Evolutionary conservation across 176 grass and related monocot genomes (phyloP).

Genomic region (Juncus effusus): DNA sequence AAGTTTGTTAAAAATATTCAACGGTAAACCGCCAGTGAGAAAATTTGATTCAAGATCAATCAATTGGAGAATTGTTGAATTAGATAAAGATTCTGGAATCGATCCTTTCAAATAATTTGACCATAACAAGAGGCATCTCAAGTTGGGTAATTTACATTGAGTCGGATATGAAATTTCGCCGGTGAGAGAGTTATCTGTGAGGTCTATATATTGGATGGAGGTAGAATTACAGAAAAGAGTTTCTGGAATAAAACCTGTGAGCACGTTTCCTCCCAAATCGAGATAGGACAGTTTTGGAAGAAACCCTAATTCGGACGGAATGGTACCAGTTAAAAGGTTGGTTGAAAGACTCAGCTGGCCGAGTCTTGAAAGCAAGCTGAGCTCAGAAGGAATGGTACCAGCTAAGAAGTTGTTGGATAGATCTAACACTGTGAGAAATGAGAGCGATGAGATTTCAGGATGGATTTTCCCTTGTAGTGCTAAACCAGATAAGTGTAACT

Average conservation of each 20-base stretch:
- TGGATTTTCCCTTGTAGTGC: slow-evolving; percentile 57
- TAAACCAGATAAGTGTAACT: slow-evolving; percentile 30
- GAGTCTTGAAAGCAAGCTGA: slow-evolving; percentile 43
- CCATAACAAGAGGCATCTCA: slow-evolving; percentile 78
- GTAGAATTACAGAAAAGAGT: slow-evolving; percentile 73
- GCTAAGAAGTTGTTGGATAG: slow-evolving; percentile 57
- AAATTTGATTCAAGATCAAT: slow-evolving; percentile 61
- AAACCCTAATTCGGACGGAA: slow-evolving; percentile 51
- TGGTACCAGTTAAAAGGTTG: slow-evolving; percentile 46
- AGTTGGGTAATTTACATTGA: slow-evolving; percentile 46
- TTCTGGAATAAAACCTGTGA: slow-evolving; percentile 48
- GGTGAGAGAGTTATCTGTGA: slow-evolving; percentile 55
- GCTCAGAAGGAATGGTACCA: slow-evolving; percentile 41
- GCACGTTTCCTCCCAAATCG: slow-evolving; percentile 58
- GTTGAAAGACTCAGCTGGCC: slow-evolving; percentile 48
- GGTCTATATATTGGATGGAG: slow-evolving; percentile 63
- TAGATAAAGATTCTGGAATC: slow-evolving; percentile 53
- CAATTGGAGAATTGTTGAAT: slow-evolving; percentile 79
- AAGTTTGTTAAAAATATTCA: slow-evolving; percentile 55
- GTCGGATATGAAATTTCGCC: slow-evolving; percentile 49
- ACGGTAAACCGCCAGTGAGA: slow-evolving; percentile 55
- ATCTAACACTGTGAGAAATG: slow-evolving; percentile 67
- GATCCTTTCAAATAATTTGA: slow-evolving; percentile 59
- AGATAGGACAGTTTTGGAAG: slow-evolving; percentile 44
- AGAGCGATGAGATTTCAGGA: slow-evolving; percentile 47